Percentiles rank a stretch among this genome's conserved stretches.
These are phyloP conservation scores for Flaveria linearis DNA, from an alignment of 129 eudicot genomes.

Conservation along the genomic window DNA sequence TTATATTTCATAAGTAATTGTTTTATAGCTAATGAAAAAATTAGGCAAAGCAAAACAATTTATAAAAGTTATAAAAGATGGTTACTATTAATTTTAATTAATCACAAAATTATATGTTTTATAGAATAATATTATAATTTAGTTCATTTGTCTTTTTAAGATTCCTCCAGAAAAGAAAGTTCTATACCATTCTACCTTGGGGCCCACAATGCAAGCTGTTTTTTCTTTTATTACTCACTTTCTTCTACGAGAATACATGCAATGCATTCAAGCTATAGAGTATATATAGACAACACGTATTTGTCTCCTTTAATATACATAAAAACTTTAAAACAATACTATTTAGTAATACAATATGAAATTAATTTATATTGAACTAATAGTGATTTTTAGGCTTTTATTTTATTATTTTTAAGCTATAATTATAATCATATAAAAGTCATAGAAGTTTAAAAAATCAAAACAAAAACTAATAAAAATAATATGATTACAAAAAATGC, in stretches of 20 bases:
- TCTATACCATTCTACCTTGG: background rate
- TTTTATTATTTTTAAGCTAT: too few relatives aligned
- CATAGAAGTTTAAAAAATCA: too few relatives aligned
- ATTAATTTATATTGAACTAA: background rate
- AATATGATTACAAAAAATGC: too few relatives aligned
- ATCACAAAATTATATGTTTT: background rate
- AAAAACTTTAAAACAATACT: background rate
- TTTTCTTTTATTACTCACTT: background rate
- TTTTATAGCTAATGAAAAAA: background rate
- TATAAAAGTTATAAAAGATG: background rate
- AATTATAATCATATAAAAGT: too few relatives aligned
- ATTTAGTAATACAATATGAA: too few relatives aligned
- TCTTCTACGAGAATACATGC: background rate
- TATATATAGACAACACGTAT: background rate
- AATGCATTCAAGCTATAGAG: background rate
- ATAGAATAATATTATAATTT: background rate
- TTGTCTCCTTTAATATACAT: too few relatives aligned
- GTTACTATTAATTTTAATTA: too few relatives aligned
- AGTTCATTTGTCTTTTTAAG: background rate
- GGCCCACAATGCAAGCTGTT: background rate
- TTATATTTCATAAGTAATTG: too few relatives aligned
- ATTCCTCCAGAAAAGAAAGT: slow-evolving; percentile 13
- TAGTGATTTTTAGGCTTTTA: too few relatives aligned
- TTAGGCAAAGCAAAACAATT: too few relatives aligned
- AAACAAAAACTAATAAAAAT: too few relatives aligned